phyloP scores from a whole-genome alignment of 805 yeast genomes.

The Sugiyamaella marilandica region DNA sequence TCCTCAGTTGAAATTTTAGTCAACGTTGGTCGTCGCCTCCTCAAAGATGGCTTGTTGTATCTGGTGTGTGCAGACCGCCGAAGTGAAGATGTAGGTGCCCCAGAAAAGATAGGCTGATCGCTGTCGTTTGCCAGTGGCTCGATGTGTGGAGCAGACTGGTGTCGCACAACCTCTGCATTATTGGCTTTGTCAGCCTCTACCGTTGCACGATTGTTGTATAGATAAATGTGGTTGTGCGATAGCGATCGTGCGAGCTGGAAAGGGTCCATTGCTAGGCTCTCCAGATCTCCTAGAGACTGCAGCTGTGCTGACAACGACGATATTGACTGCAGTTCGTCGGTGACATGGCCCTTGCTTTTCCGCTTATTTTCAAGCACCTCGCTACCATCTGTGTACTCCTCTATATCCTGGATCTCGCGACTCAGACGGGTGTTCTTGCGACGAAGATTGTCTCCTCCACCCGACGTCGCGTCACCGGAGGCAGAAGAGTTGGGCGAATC shows the following conservation, averaged over 20 bases:
- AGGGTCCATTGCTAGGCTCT: conserved; percentile 59
- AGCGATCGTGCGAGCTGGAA: conserved; percentile 76
- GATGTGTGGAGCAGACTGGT: conserved; percentile 5
- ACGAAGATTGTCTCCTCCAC: conserved; percentile 3
- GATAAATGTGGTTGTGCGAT: conserved; percentile 34
- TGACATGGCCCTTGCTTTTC: conserved; percentile 15
- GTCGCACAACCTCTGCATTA: conserved; percentile 1
- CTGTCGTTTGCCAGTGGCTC: conserved; percentile 20
- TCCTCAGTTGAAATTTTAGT: background rate
- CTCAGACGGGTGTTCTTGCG: conserved; percentile 31
- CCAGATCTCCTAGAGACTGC: conserved; percentile 66
- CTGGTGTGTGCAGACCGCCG: conserved; percentile 23
- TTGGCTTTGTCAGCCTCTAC: background rate
- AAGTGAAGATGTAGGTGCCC: conserved; percentile 22
- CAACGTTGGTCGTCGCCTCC: conserved; percentile 8
- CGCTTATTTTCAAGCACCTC: conserved; percentile 28
- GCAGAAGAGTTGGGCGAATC: conserved; percentile 9
- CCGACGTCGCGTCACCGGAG: background rate
- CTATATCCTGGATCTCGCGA: conserved; percentile 32
- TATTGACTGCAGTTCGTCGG: conserved; percentile 25
- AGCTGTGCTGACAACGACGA: conserved; percentile 57
- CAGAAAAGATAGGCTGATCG: conserved; percentile 22
- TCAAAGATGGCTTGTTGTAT: conserved; percentile 19
- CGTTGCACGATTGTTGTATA: background rate
- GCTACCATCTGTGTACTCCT: conserved; percentile 31